phyloP scores from a whole-genome alignment of 1,284 basidiomycete genomes.

The Leccinum pachyderme region DNA sequence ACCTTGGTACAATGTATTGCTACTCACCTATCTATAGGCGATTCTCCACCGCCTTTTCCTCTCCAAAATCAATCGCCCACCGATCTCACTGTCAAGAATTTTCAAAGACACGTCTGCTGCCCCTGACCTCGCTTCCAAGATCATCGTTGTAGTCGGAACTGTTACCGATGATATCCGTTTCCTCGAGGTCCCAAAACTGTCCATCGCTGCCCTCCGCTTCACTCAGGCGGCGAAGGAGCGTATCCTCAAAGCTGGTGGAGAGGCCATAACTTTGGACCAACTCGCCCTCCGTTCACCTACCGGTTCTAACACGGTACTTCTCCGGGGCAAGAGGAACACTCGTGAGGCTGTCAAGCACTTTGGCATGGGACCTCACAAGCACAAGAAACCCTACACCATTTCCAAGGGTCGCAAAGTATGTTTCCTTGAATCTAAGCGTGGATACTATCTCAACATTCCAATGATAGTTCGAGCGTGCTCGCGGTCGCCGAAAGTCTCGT shows the following conservation, averaged over 20 bases:
- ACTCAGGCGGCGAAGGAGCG: constrained; percentile 91
- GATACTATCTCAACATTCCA: constrained; percentile 8
- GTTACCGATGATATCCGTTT: constrained; percentile 97
- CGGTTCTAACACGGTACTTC: constrained; percentile 91
- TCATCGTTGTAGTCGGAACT: constrained; percentile 88
- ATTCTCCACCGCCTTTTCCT: constrained; percentile 97
- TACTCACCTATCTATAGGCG: constrained; percentile 47
- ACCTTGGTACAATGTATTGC: not conserved
- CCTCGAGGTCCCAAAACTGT: constrained; percentile 84
- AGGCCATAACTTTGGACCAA: constrained; percentile 94
- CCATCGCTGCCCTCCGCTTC: constrained; percentile 95
- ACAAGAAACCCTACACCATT: constrained; percentile 93
- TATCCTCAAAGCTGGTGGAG: constrained; percentile 94
- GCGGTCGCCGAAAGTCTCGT: constrained; percentile 92
- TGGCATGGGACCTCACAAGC: constrained; percentile 88
- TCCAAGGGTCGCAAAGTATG: constrained; percentile 93
- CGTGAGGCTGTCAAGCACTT: constrained; percentile 97
- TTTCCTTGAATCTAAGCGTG: not conserved
- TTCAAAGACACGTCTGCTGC: constrained; percentile 75
- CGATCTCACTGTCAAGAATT: constrained; percentile 91
- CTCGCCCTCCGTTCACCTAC: constrained; percentile 93
- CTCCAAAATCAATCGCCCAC: constrained; percentile 97
- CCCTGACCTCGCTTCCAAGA: constrained; percentile 75
- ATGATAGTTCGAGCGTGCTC: constrained; percentile 76
- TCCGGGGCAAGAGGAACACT: constrained; percentile 90